phyloP scores from a whole-genome alignment of 257 asterid species.

The Nicotiana sylvestris region DNA sequence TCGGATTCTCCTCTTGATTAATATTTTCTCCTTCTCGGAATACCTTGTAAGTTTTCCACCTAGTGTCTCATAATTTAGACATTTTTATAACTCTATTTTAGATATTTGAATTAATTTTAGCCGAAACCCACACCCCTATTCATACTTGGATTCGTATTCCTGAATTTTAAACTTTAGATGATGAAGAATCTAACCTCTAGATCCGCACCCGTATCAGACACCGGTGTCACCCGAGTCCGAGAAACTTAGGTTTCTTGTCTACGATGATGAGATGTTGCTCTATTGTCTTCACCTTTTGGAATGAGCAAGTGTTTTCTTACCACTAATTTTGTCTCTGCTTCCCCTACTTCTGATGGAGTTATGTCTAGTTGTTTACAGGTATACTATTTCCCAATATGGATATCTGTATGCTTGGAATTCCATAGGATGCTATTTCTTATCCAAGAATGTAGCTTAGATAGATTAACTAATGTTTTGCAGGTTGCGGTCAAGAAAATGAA shows the following conservation, averaged over 20 bases:
- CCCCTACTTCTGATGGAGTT: background rate
- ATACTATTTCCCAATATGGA: background rate
- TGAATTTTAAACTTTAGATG: no score
- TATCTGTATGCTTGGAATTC: background rate
- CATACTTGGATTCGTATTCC: no score
- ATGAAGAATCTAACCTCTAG: no score
- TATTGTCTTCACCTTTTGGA: background rate
- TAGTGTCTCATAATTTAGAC: no score
- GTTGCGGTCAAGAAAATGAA: conserved; percentile 93
- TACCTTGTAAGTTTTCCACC: no score
- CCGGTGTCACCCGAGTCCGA: no score
- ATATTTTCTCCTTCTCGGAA: no score
- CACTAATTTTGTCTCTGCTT: background rate
- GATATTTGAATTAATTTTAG: no score
- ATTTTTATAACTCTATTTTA: no score
- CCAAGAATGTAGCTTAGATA: background rate
- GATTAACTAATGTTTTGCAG: conserved; percentile 27
- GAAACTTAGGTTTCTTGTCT: background rate
- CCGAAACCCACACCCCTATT: no score
- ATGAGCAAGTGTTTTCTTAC: background rate
- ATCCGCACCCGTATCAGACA: no score
- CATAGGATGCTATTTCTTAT: background rate
- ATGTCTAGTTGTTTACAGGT: background rate
- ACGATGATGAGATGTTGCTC: background rate
- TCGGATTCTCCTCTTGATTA: no score